Evolutionary conservation across 345 rosid species (phyloP), one percentile per base, ranked within the genome.

Genomic region (Psidium guajava): DNA sequence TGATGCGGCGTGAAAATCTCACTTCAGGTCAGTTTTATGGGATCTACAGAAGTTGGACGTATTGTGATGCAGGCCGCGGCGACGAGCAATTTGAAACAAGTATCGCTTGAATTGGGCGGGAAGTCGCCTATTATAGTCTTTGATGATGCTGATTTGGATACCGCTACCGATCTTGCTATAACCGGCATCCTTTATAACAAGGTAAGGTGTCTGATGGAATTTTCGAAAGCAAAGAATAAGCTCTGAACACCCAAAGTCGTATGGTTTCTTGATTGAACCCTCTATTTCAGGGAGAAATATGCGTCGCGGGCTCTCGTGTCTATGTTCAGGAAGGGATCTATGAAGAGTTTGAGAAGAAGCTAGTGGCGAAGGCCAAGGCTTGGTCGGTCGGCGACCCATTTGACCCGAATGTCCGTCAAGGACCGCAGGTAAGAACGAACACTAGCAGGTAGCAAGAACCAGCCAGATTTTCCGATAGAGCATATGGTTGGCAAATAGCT

Each of bases 81-180:
- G 4, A 28, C 77, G 54, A 95, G 98, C 87, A 96, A 95, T 85
- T 89, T 96, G 87, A 96, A 96, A 64, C 89, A 85, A 21, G 93
- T 96, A 10, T 89, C 96, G 0, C 92, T 96, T 0, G 99, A 96
- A 84, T 86, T 95, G 21, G 99, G 99, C 5, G 97, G 98, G 8
- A 96, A 96, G 88, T 95, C 97, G 2, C 99, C 99, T 54, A 87
- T 96, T 22, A 82, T 95, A n/a, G 90, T 96, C 49, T 95, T 93
- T 82, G 92, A 96, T 12, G 99, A 96, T 55, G 99, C 95, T 22
- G 96, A 94, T 88, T 74, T 90, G 21, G 87, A 93, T 77, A 86
- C 61, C n/a, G 96, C 98, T 8, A 91, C 90, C 0, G 87, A 91
- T 54, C 90, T 95, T 24, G 97, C 98, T 10, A 91, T 93, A 12